Evolutionary conservation across 2,329 filamentous ascomycete species (phyloP), one percentile per base, ranked within the genome.

Genomic region (Arthrobotrys iridis): DNA sequence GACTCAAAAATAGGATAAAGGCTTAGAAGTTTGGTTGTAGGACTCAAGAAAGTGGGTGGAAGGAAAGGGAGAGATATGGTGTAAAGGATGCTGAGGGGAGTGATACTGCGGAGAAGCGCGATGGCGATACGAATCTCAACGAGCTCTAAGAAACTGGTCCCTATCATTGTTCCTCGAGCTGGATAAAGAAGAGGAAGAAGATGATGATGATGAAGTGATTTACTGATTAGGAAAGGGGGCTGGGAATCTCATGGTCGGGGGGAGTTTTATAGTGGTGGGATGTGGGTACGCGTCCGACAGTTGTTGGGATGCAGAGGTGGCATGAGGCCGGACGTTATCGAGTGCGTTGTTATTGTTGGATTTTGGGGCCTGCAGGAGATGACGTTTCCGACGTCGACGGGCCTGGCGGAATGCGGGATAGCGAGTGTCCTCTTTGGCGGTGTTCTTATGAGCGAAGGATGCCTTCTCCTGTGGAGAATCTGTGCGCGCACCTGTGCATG

Each of bases 91-190:
- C 84, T 84, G 24, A 86, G 78, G 8, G 86, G 85, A 11, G 84
- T 84, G 55, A 87, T 81, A 40, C 83, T 82, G 74, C 85, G 85
- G 45, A 88, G 79, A 37, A 82, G 80, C 41, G 84, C 76, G 77
- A 87, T 86, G 73, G 82, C 85, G 57, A 80, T 76, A 30, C 84
- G 84, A 63, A 88, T 87, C 77, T 83, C 81, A 77, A 85, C 62
- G 79, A 81, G 52, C 64, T 81, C 62, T 28, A 59, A 6, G 40
- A 75, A 52, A 1, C 63, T 68, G 2, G 71, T 75, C 24, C 71
- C 71, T 67, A 75, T 75, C 71, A 75, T 75, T 15, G 57, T 75
- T 20, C 18, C n/a, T 59, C 24, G 18, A 3, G n/a, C 28, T 11
- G 3, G 15, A 11, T 37, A 22, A 10, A 10, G 35, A 35, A 7